Evolutionary conservation across 768 basidiomycete genomes (phyloP), one percentile per base, ranked within the genome.

Genomic region (Hirschioporus abietinus): DNA sequence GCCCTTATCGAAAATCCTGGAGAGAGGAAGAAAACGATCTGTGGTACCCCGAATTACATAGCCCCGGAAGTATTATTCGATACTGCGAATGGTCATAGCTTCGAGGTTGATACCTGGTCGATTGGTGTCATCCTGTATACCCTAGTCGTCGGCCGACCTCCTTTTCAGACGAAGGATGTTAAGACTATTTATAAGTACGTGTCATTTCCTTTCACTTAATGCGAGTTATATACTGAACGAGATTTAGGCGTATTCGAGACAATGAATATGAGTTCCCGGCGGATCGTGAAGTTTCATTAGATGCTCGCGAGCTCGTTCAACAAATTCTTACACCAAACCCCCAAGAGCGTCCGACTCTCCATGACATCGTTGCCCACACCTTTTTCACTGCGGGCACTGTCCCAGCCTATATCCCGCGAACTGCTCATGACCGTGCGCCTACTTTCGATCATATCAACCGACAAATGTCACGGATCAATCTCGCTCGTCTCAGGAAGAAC

Each of bases 51-150:
- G 1, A 99, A 99, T 75, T 99, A 99, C 75, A 98, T 99, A 69
- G 96, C 97, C 0, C 97, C 97, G 0, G 96, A 99, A 74, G 95
- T 99, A 25, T 80, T 99, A 70, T 97, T 96, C 75, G 95, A 98
- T 75, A 94, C 91, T 26, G 93, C 89, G 20, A 96, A 95, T 69
- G 96, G 96, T 1, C 96, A 99, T 77, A 95, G 93, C 74, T 99
- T 97, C 71, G 97, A 99, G 79, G 96, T 98, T 30, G 96, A 99
- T 75, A 92, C 95, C 9, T 99, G 96, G 96, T 95, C 93, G 1
- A 90, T 96, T 63, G 96, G 96, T 17, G 96, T 99, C 65, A 98
- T 99, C 67, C 79, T 99, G 69, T 99, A 99, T 74, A 99, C 96
- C 1, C 87, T 98, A 64, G 81, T 96, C 35, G 83, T 98, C 35